Base-by-base conservation (phyloP, 2,329 filamentous ascomycete species). In the Coniosporium tulheliwenetii region DNA sequence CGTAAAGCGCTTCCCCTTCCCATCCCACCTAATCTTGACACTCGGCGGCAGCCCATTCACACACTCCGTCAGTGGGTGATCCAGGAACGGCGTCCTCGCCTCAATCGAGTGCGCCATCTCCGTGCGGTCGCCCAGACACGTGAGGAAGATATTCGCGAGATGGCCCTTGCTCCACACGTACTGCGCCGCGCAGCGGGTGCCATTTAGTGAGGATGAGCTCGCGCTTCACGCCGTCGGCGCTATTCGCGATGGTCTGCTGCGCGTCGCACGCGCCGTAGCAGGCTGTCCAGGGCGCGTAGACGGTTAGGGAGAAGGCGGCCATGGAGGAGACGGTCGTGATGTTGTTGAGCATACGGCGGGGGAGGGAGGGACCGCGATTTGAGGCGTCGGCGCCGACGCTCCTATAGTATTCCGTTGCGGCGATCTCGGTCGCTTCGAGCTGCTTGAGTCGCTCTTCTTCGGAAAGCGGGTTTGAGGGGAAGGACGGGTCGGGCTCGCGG, bases 401-500 rank as follows among this genome's bases (percentile, higher is more conserved):
- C 8, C 43, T 40, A 38, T 56, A 56, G 42, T 54, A 53, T 8
- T 48, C 46, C 30, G 38, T 41, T 8, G 48, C 49, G 9, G 47
- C 48, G 2, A 44, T 43, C 41, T 57, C 55, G 2, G 51, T 49
- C 3, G 45, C 38, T 1, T 46, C 37, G n/a, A 50, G 37, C 12
- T 52, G 47, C 10, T 44, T 9, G 5, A 40, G 13, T 2, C 55
- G 50, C 12, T 50, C 43, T 8, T 41, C 31, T 12, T 55, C 45
- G 9, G 50, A 37, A 4, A 61, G 48, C 1, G 45, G 36, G n/a
- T 51, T 50, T 1, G 55, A 47, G 0, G 54, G 50, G 52, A 53
- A 56, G n/a, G 61, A 45, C 7, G 38, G 39, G 46, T 75, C 72
- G 1, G 61, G 48, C 46, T 73, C 71, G 9, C 62, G 59, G 2